A percentile compares a stretch with the other conserved stretches of the same genome.
phyloP scores from a whole-genome alignment of 768 basidiomycete species.

The Suillus fuscotomentosus region DNA sequence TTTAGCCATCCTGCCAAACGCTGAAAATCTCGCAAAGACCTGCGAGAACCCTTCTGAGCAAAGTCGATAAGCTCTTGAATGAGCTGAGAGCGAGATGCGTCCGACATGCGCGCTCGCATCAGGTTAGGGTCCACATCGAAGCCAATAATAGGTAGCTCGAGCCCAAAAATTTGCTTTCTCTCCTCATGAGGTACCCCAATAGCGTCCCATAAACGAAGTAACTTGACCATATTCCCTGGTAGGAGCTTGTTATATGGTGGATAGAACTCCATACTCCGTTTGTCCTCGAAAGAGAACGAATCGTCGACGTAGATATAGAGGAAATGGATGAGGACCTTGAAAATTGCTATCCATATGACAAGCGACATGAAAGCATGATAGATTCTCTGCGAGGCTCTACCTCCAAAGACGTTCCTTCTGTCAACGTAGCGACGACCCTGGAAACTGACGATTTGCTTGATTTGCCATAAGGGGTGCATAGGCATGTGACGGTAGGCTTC shows the following conservation, averaged over 20 bases:
- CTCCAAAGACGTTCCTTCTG: conserved; percentile 24
- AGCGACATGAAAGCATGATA: too few species aligned
- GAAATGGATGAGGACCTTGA: conserved; percentile 11
- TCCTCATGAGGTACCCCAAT: conserved; percentile 29
- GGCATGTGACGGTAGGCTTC: conserved; percentile 38
- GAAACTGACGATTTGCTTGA: conserved; percentile 35
- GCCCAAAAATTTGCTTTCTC: conserved; percentile 30
- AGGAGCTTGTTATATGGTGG: background rate
- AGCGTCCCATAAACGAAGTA: conserved; percentile 30
- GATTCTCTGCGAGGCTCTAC: conserved; percentile 10
- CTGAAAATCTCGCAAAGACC: too few species aligned
- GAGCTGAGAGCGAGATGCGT: background rate
- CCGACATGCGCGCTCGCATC: conserved; percentile 24
- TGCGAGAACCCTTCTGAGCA: too few species aligned
- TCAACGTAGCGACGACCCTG: conserved; percentile 24
- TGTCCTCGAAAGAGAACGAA: background rate
- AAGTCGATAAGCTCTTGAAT: too few species aligned
- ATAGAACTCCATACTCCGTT: background rate
- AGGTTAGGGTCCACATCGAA: conserved; percentile 30
- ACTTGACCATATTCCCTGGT: conserved; percentile 5
- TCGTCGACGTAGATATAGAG: conserved; percentile 16
- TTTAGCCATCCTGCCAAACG: too few species aligned
- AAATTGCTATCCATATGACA: too few species aligned
- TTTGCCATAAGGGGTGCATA: conserved; percentile 38
- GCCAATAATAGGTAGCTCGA: conserved; percentile 31